Evolutionary conservation across 2,329 filamentous ascomycete species (phyloP).

Genomic region (Diaporthe citriasiana): DNA sequence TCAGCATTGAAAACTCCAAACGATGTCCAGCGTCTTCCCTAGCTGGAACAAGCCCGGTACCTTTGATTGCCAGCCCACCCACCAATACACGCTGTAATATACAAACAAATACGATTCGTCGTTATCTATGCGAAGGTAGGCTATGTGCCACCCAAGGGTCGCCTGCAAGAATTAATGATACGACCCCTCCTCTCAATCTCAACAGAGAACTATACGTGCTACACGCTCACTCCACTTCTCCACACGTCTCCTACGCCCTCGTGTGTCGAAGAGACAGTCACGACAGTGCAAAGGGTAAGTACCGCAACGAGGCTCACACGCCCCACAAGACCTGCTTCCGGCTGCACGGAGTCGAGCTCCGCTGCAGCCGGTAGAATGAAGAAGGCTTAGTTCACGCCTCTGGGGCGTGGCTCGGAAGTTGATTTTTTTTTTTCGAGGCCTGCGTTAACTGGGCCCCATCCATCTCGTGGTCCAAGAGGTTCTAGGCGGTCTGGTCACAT

Average conservation of each 20-base stretch:
- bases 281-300: not conserved
- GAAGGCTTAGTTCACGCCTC: slow-evolving; percentile 8
- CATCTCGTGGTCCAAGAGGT: slow-evolving; percentile 21
- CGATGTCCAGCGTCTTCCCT: not conserved
- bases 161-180: not conserved
- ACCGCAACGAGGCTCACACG: not conserved
- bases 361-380: slow-evolving; percentile 18
- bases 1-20: not conserved
- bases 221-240: slow-evolving; percentile 10
- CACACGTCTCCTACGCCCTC: not conserved
- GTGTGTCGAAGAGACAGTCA: not conserved
- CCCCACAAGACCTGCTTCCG: slow-evolving; percentile 25
- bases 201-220: slow-evolving; percentile 6
- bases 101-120: not conserved
- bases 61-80: not conserved
- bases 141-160: not conserved
- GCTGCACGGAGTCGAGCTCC: slow-evolving; percentile 21
- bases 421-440: not conserved
- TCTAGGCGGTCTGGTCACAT: slow-evolving; percentile 14
- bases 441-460: not conserved
- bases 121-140: not conserved
- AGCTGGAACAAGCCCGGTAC: not conserved
- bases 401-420: slow-evolving; percentile 1
- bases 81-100: not conserved
- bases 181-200: not conserved